These are phyloP conservation scores for Pichia californica DNA, from an alignment of 805 yeast genomes.

Conservation along the genomic window DNA sequence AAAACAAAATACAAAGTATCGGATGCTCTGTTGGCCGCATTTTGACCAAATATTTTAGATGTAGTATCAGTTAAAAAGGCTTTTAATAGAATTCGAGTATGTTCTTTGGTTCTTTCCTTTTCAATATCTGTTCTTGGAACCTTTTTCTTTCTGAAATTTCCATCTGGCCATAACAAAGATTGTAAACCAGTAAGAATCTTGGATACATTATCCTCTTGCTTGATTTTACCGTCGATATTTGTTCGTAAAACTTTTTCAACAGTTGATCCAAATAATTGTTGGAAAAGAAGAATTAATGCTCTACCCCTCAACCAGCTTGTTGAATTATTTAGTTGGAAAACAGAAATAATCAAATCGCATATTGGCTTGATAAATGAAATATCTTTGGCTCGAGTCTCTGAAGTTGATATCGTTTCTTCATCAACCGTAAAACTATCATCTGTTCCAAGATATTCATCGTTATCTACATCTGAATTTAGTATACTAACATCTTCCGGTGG, in stretches of 20 bases:
- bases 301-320: slow-evolving; percentile 80
- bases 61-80: slow-evolving; percentile 56
- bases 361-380: slow-evolving; percentile 70
- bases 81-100: slow-evolving; percentile 50
- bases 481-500: too few relatives aligned
- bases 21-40: slow-evolving; percentile 60
- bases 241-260: slow-evolving; percentile 59
- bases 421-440: not conserved
- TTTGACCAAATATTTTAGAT: slow-evolving; percentile 66
- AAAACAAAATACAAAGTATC: slow-evolving; percentile 53
- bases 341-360: slow-evolving; percentile 62
- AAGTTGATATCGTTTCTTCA: not conserved
- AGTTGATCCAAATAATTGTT: slow-evolving; percentile 82
- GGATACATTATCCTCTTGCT: slow-evolving; percentile 41
- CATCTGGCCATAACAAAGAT: slow-evolving; percentile 44
- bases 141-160: slow-evolving; percentile 40
- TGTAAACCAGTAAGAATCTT: slow-evolving; percentile 30
- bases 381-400: slow-evolving; percentile 1
- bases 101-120: slow-evolving; percentile 45
- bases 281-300: slow-evolving; percentile 73
- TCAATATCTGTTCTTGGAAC: slow-evolving; percentile 43
- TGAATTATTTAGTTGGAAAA: slow-evolving; percentile 56
- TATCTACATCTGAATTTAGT: not conserved
- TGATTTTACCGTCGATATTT: slow-evolving; percentile 31
- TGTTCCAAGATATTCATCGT: not conserved